These are phyloP conservation scores for Ormosia semicastrata DNA, from an alignment of 306 rosid genomes.

Conservation along the genomic window DNA sequence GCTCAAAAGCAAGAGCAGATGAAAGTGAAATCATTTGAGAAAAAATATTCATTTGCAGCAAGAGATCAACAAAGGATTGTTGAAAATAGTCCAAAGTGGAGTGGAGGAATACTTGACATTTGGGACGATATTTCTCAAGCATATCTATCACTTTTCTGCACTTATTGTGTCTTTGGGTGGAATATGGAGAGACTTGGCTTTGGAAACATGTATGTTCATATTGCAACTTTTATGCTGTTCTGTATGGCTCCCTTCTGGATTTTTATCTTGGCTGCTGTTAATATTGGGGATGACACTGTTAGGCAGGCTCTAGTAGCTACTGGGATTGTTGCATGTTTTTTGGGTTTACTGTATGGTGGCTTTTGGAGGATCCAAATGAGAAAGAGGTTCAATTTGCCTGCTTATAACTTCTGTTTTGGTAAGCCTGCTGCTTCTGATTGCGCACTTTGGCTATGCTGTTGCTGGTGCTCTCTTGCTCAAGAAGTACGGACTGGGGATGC, in stretches of 20 bases:
- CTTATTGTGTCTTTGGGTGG: slow-evolving; percentile 91
- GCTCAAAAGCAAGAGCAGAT: slow-evolving; percentile 28
- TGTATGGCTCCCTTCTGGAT: slow-evolving; percentile 98
- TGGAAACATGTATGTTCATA: slow-evolving; percentile 94
- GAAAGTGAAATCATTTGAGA: slow-evolving; percentile 57
- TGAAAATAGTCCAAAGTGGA: slow-evolving; percentile 66
- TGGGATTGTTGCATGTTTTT: slow-evolving; percentile 72
- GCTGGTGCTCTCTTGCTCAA: slow-evolving; percentile 97
- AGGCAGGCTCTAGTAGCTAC: slow-evolving; percentile 58
- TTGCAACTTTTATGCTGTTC: slow-evolving; percentile 80
- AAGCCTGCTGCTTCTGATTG: slow-evolving; percentile 70
- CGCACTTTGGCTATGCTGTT: slow-evolving; percentile 83
- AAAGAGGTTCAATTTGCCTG: slow-evolving; percentile 81
- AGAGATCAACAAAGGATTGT: slow-evolving; percentile 36
- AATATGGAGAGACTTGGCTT: slow-evolving; percentile 98
- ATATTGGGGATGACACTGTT: slow-evolving; percentile 68
- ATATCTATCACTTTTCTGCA: slow-evolving; percentile 81
- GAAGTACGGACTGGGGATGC: slow-evolving; percentile 74
- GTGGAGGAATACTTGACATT: slow-evolving; percentile 82
- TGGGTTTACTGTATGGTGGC: slow-evolving; percentile 93
- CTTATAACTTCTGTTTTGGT: slow-evolving; percentile 76
- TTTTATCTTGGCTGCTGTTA: slow-evolving; percentile 85
- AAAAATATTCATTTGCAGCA: slow-evolving; percentile 70
- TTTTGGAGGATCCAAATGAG: slow-evolving; percentile 99
- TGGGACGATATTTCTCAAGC: slow-evolving; percentile 87